A percentile compares a stretch with the other conserved stretches of the same genome.
Evolutionary conservation across 1,284 basidiomycete genomes (phyloP).

Genomic region (Cutaneotrichosporon sp.): DNA sequence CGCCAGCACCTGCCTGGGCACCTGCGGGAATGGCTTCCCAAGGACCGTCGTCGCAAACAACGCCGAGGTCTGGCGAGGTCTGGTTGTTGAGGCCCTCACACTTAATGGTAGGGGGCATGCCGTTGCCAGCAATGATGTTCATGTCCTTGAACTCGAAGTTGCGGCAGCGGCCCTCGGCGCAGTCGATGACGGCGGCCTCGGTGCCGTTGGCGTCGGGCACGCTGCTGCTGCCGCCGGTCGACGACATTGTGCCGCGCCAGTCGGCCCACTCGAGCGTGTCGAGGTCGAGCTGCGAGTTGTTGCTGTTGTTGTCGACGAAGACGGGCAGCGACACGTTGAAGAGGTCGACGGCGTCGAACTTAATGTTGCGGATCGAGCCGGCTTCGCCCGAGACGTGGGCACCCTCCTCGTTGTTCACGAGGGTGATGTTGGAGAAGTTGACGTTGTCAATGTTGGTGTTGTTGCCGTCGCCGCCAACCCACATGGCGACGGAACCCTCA

Average conservation of each 20-base stretch:
- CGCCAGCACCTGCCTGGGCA: neutral
- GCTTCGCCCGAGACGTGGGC: neutral
- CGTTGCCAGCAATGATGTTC: neutral
- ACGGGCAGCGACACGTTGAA: neutral
- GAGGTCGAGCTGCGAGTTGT: neutral
- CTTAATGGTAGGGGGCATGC: neutral
- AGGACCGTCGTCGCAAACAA: neutral
- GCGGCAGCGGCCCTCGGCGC: neutral
- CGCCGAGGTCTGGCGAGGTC: neutral
- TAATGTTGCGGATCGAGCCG: neutral
- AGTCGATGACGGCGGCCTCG: neutral
- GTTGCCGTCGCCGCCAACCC: neutral
- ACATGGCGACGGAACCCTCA: neutral
- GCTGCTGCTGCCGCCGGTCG: too few species aligned
- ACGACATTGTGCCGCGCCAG: neutral
- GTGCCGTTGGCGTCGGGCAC: neutral
- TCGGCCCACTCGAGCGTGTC: neutral
- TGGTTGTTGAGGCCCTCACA: neutral
- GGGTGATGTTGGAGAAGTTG: neutral
- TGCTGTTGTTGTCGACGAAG: neutral
- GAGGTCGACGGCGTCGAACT: neutral
- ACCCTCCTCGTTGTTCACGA: neutral
- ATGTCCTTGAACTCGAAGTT: neutral
- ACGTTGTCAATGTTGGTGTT: neutral
- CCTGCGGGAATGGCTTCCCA: too few species aligned